Evolutionary conservation across 73 alveolate species (phyloP), one percentile per base, ranked within the genome.

Genomic region (Paramecium sonneborni): DNA sequence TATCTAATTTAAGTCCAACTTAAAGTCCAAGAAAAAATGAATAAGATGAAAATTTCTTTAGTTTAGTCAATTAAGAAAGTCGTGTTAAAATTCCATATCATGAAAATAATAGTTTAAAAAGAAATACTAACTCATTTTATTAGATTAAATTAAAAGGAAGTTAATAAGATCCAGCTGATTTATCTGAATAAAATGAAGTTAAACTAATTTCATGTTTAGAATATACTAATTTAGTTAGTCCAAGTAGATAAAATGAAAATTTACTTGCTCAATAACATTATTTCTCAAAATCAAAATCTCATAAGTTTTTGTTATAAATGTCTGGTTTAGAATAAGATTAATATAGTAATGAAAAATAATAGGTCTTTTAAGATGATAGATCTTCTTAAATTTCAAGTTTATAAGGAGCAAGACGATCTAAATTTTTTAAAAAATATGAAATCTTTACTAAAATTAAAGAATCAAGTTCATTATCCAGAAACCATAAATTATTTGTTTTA

Each of bases 381-480:
- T 35, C 67, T 1, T 74, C 87, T 35, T n/a, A 74, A 38, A 43
- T 74, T 74, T 74, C 87, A 15, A 30, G 58, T 21, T 74, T 74
- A 74, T 15, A 21, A 74, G 87, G 87, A 4, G 87, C 46, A 10
- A 74, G 87, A 38, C 28, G 46, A 35, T 74, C 87, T 0, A 38
- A 24, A 21, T 74, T 74, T 38, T 74, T 15, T 74, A 74, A 74
- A 37, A 74, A 74, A 74, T 74, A 74, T 74, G 87, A 74, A 26
- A 67, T 67, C 4, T 67, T 67, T 12, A 26, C 44, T 9, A 67
- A 67, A 30, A 26, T 67, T 23, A 26, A 67, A 21, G 84, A 67
- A 67, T 32, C 44, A 12, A 9, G 14, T 0, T 11, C 12, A 12
- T 30, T 30, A 11, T 67, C 84, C 21, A 30, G 12, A 30, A 67